Conservation (phyloP, 1,139 yeast genomes). For the Candida tetrigidarum region DNA sequence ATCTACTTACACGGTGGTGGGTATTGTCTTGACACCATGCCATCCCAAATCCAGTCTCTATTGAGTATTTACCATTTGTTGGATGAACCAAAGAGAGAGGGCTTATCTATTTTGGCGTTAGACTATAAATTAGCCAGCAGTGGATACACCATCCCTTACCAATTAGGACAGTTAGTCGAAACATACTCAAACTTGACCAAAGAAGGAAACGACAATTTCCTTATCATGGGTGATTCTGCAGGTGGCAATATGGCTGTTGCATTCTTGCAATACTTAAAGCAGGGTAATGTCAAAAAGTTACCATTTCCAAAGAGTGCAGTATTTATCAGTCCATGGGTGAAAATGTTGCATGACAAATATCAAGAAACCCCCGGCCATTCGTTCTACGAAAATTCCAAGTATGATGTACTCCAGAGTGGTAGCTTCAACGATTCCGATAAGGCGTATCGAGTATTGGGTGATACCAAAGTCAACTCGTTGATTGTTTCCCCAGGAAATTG, state of each 20-base stretch:
- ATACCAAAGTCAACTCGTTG: constrained; percentile 13
- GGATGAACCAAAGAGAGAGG: constrained; percentile 27
- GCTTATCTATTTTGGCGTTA: constrained; percentile 35
- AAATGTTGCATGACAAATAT: constrained; percentile 16
- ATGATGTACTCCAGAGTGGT: constrained; percentile 34
- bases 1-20: constrained; percentile 51
- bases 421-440: constrained; percentile 9
- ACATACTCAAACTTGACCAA: constrained; percentile 32
- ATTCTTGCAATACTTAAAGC: constrained; percentile 32
- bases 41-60: constrained; percentile 36
- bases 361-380: constrained; percentile 34
- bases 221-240: constrained; percentile 46
- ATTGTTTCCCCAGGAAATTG: constrained; percentile 22
- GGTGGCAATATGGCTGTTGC: constrained; percentile 43
- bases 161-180: constrained; percentile 35
- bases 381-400: constrained; percentile 33
- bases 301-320: constrained; percentile 37
- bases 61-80: constrained; percentile 34
- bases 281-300: constrained; percentile 12
- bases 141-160: constrained; percentile 40
- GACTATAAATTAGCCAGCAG: constrained; percentile 43
- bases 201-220: constrained; percentile 33
- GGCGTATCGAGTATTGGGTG: constrained; percentile 18
- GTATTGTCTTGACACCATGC: constrained; percentile 38
- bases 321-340: constrained; percentile 47